A percentile compares a stretch with the other conserved stretches of the same genome.
Evolutionary conservation across 2,329 filamentous ascomycete genomes (phyloP).

Genomic region (Leptographium lundbergii): DNA sequence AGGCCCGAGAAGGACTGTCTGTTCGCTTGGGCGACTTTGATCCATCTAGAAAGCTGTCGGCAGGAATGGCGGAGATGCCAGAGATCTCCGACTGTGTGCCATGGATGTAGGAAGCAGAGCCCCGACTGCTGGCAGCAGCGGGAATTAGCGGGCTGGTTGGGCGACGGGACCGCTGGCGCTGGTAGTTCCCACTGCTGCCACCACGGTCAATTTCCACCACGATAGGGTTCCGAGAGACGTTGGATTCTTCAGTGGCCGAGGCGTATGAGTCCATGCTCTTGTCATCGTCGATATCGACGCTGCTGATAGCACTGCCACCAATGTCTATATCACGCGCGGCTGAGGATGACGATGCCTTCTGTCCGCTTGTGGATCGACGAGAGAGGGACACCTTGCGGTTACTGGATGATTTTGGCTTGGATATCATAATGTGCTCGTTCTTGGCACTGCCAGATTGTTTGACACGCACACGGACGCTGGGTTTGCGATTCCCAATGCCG

Average conservation of each 20-base stretch:
- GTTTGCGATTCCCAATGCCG: slow-evolving; percentile 52
- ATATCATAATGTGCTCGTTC: slow-evolving; percentile 76
- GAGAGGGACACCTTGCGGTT: slow-evolving; percentile 48
- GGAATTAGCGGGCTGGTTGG: slow-evolving; percentile 56
- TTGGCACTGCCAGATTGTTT: slow-evolving; percentile 62
- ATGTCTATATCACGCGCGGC: slow-evolving; percentile 19
- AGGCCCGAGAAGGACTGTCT: slow-evolving; percentile 28
- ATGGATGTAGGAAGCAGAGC: slow-evolving; percentile 45
- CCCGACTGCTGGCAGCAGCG: slow-evolving; percentile 42
- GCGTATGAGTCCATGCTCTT: slow-evolving; percentile 61
- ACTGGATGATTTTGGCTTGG: slow-evolving; percentile 55
- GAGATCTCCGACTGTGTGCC: slow-evolving; percentile 75
- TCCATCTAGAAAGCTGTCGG: slow-evolving; percentile 50
- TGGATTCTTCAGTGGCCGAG: slow-evolving; percentile 69
- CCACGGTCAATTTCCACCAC: slow-evolving; percentile 75
- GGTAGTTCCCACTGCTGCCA: slow-evolving; percentile 16
- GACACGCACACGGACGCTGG: slow-evolving; percentile 68
- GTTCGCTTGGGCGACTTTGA: slow-evolving; percentile 31
- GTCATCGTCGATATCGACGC: slow-evolving; percentile 42
- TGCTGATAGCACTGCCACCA: slow-evolving; percentile 13
- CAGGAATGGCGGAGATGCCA: slow-evolving; percentile 65
- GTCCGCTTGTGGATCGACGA: slow-evolving; percentile 32
- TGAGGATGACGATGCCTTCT: slow-evolving; percentile 25
- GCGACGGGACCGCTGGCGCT: slow-evolving; percentile 35
- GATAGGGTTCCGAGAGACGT: slow-evolving; percentile 62